A percentile compares a stretch with the other conserved stretches of the same genome.
Conservation (phyloP, 139 green algal genomes). For the Tetraselmis striata region DNA sequence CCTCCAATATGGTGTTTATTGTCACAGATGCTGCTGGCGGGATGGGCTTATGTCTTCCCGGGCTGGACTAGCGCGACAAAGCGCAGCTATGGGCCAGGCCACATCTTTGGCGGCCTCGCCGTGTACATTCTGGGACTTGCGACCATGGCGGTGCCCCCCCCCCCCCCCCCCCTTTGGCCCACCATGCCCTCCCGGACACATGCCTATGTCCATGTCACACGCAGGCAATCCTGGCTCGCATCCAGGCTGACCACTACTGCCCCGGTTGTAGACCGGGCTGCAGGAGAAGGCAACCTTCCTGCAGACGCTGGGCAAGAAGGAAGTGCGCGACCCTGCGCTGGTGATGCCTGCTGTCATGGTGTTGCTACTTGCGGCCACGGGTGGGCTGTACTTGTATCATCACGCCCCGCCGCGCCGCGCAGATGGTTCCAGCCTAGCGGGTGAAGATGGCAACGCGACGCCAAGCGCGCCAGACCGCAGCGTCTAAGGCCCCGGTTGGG, state of each 20-base stretch:
- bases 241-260: too few species aligned
- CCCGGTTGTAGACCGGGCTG: slow-evolving; percentile 26
- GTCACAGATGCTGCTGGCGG: slow-evolving; percentile 27
- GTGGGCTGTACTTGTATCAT: neutral
- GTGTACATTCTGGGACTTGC: slow-evolving; percentile 26
- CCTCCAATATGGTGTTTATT: too few species aligned
- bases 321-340: neutral
- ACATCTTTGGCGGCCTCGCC: slow-evolving; percentile 30
- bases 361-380: neutral
- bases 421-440: neutral
- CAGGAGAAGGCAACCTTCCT: slow-evolving; percentile 61
- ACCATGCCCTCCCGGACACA: too few species aligned
- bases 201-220: too few species aligned
- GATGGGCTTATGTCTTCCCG: slow-evolving; percentile 25
- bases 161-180: too few species aligned
- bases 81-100: slow-evolving; percentile 21
- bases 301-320: slow-evolving; percentile 29
- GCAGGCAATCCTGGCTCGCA: too few species aligned
- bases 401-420: neutral
- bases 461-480: neutral
- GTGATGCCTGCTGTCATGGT: neutral
- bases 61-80: slow-evolving; percentile 14
- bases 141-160: slow-evolving; percentile 23
- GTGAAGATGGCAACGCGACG: neutral
- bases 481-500: neutral